A percentile compares a stretch with the other conserved stretches of the same genome.
Conservation (phyloP, 768 basidiomycete genomes). For the Dioszegia crocea region DNA sequence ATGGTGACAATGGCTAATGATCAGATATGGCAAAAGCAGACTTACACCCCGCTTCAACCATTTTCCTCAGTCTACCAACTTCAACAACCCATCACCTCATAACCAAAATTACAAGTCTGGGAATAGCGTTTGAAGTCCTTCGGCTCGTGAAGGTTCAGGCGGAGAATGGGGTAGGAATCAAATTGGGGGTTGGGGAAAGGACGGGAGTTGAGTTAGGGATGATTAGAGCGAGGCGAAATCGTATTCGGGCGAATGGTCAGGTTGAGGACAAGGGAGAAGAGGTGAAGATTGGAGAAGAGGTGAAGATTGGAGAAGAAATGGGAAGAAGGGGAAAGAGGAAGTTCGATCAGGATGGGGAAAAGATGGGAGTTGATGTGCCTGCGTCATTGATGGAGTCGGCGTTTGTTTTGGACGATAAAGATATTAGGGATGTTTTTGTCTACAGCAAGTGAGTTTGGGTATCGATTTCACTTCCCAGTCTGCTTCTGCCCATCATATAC, state of each 20-base stretch:
- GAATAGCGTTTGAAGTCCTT: constrained; percentile 77
- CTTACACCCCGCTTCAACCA: constrained; percentile 30
- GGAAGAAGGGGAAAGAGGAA: no score
- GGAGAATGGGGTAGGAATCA: constrained; percentile 28
- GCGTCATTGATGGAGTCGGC: constrained; percentile 24
- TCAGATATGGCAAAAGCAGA: constrained; percentile 71
- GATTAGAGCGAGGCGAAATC: background rate
- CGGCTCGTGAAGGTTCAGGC: constrained; percentile 46
- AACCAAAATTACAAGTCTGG: constrained; percentile 70
- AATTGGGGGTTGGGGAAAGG: constrained; percentile 32
- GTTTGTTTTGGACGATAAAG: constrained; percentile 65
- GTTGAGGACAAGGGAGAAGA: background rate
- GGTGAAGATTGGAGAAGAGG: background rate
- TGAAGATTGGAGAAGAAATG: background rate
- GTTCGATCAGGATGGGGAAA: no score
- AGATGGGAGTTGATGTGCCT: no score
- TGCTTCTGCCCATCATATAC: no score
- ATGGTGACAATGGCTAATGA: constrained; percentile 2
- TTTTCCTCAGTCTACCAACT: constrained; percentile 30
- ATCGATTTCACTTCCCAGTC: no score
- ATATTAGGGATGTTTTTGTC: constrained; percentile 66
- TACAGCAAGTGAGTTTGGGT: constrained; percentile 68
- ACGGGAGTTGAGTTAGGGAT: constrained; percentile 4
- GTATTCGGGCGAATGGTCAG: background rate
- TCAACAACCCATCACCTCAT: constrained; percentile 67